Percentiles rank a stretch among this genome's conserved stretches.
Conservation (phyloP, 2,329 filamentous ascomycete genomes). For the Exserohilum turcica region DNA sequence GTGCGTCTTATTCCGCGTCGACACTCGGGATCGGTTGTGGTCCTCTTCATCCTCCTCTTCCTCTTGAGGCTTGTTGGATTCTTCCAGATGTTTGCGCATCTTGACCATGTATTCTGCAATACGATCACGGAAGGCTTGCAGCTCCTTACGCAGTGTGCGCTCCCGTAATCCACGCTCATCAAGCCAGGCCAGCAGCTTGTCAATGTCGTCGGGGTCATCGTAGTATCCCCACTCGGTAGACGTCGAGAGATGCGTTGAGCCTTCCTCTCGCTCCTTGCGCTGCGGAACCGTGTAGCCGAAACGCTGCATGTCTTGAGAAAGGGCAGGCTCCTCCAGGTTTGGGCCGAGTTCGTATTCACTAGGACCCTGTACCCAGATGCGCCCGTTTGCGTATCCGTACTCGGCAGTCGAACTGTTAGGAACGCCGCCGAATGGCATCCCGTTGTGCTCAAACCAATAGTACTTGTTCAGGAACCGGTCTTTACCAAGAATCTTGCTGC, state of each 20-base stretch:
- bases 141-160: conserved; percentile 83
- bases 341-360: conserved; percentile 77
- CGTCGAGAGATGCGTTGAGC: conserved; percentile 73
- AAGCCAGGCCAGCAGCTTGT: conserved; percentile 83
- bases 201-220: conserved; percentile 77
- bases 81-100: conserved; percentile 72
- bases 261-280: conserved; percentile 85
- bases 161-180: conserved; percentile 87
- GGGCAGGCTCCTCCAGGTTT: conserved; percentile 60
- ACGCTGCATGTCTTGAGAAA: conserved; percentile 74
- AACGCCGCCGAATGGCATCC: conserved; percentile 91
- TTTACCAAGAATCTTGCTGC: conserved; percentile 86
- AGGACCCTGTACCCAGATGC: conserved; percentile 95
- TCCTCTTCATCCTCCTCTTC: conserved; percentile 52
- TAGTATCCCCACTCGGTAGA: conserved; percentile 91
- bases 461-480: conserved; percentile 98
- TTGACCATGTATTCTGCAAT: conserved; percentile 81
- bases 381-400: conserved; percentile 89
- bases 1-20: conserved; percentile 67
- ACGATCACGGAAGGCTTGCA: conserved; percentile 74
- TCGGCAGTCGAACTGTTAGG: conserved; percentile 85
- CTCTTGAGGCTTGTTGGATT: conserved; percentile 57
- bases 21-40: conserved; percentile 60
- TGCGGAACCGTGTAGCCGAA: conserved; percentile 85
- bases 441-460: conserved; percentile 99